Conservation (phyloP, 2,329 filamentous ascomycete genomes). For the Thyridium curvatum region DNA sequence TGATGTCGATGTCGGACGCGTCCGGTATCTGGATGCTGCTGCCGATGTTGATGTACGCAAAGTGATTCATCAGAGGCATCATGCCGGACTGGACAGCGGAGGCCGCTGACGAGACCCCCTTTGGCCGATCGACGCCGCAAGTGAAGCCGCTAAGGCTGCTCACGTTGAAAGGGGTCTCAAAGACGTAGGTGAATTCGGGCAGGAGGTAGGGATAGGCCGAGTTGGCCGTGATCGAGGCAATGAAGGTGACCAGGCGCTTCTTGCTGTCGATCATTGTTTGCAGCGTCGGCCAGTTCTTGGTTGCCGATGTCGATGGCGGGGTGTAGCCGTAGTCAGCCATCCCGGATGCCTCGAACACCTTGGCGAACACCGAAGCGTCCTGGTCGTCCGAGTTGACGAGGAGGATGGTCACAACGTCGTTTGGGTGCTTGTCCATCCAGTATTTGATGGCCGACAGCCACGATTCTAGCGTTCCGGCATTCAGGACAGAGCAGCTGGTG, state of each 20-base stretch:
- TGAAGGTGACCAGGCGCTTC: slow-evolving; percentile 63
- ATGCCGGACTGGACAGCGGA: slow-evolving; percentile 50
- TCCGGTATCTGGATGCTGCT: slow-evolving; percentile 55
- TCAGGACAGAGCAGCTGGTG: slow-evolving; percentile 58
- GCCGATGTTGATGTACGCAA: slow-evolving; percentile 56
- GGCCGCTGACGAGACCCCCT: slow-evolving; percentile 37
- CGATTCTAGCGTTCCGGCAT: slow-evolving; percentile 57
- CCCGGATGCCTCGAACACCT: slow-evolving; percentile 49
- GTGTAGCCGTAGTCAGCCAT: slow-evolving; percentile 57
- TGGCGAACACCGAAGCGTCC: slow-evolving; percentile 45
- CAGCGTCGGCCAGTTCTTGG: slow-evolving; percentile 64
- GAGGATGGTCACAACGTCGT: slow-evolving; percentile 70
- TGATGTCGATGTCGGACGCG: slow-evolving; percentile 50
- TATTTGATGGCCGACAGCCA: slow-evolving; percentile 60
- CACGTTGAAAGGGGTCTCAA: slow-evolving; percentile 67
- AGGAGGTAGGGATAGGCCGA: slow-evolving; percentile 50
- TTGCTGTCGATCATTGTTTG: slow-evolving; percentile 57
- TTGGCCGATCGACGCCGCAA: slow-evolving; percentile 64
- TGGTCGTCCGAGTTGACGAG: slow-evolving; percentile 64
- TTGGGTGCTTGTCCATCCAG: slow-evolving; percentile 65
- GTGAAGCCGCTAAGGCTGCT: slow-evolving; percentile 53
- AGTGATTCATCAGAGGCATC: slow-evolving; percentile 76
- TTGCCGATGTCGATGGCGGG: slow-evolving; percentile 33
- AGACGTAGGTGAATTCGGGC: slow-evolving; percentile 59
- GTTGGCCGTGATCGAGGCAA: slow-evolving; percentile 46